Conservation (phyloP, 2,329 filamentous ascomycete species). For the Decorospora gaudefroyi region DNA sequence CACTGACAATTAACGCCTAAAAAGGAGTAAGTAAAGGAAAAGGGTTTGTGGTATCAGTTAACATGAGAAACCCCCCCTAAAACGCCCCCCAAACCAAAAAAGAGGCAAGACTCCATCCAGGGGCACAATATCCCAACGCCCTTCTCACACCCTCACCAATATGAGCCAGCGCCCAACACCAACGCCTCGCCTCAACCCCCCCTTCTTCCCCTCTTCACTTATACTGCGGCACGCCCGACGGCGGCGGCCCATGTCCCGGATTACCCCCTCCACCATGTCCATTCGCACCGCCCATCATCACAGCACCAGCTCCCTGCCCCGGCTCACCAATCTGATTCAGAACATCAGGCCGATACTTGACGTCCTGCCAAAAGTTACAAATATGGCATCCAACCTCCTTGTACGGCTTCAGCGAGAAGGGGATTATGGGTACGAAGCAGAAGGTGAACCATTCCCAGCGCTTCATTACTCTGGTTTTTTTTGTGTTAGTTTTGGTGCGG, state of each 20-base stretch:
- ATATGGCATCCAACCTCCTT: conserved; percentile 73
- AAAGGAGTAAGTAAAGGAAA: no score
- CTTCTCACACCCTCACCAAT: no score
- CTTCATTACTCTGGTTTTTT: conserved; percentile 12
- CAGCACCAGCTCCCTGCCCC: conserved; percentile 15
- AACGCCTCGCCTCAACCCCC: background rate
- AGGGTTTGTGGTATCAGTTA: no score
- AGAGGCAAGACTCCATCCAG: no score
- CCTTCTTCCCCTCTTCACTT: conserved; percentile 2
- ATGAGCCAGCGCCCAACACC: background rate
- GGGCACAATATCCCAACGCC: no score
- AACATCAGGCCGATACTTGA: conserved; percentile 51
- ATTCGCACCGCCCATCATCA: conserved; percentile 32
- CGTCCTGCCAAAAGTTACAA: conserved; percentile 73
- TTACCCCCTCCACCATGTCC: background rate
- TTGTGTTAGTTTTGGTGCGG: no score
- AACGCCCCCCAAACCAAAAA: no score
- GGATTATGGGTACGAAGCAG: conserved; percentile 75
- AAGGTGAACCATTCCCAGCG: conserved; percentile 70
- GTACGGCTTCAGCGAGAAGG: conserved; percentile 63
- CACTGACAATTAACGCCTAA: no score
- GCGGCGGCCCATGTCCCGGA: conserved; percentile 16
- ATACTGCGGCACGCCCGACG: conserved; percentile 22
- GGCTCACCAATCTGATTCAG: conserved; percentile 35
- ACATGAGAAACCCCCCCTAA: no score